Base-by-base conservation (phyloP, 2,329 filamentous ascomycete genomes). In the Fusarium hostae region DNA sequence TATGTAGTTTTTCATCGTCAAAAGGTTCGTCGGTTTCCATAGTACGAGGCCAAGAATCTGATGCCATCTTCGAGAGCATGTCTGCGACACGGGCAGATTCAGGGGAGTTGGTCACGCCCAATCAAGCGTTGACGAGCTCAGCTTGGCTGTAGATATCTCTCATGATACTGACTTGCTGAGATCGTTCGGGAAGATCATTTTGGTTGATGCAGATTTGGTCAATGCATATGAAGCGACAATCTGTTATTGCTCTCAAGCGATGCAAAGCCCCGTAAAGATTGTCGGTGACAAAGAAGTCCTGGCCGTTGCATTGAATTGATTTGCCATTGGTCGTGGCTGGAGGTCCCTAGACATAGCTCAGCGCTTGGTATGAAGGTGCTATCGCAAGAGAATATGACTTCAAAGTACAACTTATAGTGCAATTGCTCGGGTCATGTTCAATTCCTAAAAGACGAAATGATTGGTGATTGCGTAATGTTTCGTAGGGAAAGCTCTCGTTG, bases 41-140 rank as follows among this genome's bases (percentile, higher is more conserved):
- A 3, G 8, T 30, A 8, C 16, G 11, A 15, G 8, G 5, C 16
- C 26, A n/a, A 3, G 1, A 18, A 2, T 10, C 0, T 9, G 44
- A 30, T 30, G 44, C 26, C 44, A 47, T 28, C 6, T 6, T 3
- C 3, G 18, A 47, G 3, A 30, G n/a, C 5, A 47, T 26, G 0
- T n/a, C 18, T 8, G 3, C 26, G 3, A n/a, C 44, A n/a, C 18
- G 20, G 12, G 18, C 18, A 16, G 44, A 13, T 9, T 47, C 26
- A 3, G 18, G 11, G n/a, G 26, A 47, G 10, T 47, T 5, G 7
- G 18, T n/a, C 4, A 5, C 3, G 13, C 44, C 44, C 5, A 47
- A 9, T 26, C 26, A 47, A 15, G 18, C 12, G 3, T 30, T 47
- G 26, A 47, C 26, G 13, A 47, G 18, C 4, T 30, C 2, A 16